Percentiles rank a stretch among this genome's conserved stretches.
Conservation (phyloP, 495 filamentous ascomycete genomes). For the Entonaema liquescens region DNA sequence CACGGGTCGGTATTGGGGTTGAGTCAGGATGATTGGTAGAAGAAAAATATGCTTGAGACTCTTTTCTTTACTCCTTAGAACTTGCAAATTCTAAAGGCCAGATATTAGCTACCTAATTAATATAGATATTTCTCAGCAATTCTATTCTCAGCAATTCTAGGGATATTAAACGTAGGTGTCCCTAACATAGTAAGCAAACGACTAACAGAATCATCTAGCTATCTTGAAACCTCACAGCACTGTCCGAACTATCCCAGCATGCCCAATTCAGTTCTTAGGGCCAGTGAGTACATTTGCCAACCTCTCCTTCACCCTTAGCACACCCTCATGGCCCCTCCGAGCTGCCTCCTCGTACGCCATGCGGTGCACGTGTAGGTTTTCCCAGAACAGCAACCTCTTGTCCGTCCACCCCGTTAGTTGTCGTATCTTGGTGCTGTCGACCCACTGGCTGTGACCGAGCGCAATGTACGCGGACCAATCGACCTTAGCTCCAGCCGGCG, state of each 20-base stretch:
- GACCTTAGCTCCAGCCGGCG: background rate
- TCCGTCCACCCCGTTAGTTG: slow-evolving; percentile 52
- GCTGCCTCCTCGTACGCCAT: slow-evolving; percentile 52
- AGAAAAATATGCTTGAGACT: background rate
- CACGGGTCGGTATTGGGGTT: background rate
- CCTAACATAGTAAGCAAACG: too few species aligned
- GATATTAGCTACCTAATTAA: background rate
- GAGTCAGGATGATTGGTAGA: background rate
- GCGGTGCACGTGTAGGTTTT: slow-evolving; percentile 49
- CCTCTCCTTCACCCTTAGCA: slow-evolving; percentile 34
- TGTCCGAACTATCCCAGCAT: background rate
- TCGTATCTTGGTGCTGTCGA: slow-evolving; percentile 52
- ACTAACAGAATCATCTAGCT: background rate
- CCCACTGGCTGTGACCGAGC: slow-evolving; percentile 53
- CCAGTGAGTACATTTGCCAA: background rate
- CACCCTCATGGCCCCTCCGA: slow-evolving; percentile 31
- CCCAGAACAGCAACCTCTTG: slow-evolving; percentile 47
- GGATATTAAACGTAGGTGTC: too few species aligned
- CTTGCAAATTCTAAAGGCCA: background rate
- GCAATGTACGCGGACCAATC: slow-evolving; percentile 24
- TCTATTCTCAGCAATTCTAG: too few species aligned
- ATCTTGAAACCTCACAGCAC: background rate
- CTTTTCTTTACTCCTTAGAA: background rate
- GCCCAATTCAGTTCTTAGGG: background rate
- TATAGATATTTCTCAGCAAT: background rate